Conservation (phyloP, 2,329 filamentous ascomycete genomes). For the Aureobasidium sp. region DNA sequence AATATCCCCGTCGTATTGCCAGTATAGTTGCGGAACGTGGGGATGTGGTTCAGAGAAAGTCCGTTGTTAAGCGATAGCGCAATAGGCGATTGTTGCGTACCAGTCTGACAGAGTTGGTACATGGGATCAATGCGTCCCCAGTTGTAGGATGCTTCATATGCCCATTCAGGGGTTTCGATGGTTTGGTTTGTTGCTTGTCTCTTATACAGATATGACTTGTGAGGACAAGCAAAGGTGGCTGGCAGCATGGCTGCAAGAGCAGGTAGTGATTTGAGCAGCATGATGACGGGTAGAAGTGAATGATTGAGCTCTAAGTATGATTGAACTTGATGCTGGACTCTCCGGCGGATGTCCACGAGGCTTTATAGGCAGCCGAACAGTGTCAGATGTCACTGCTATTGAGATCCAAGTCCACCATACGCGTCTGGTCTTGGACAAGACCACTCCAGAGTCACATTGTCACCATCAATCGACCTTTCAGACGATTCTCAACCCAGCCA, state of each 20-base stretch:
- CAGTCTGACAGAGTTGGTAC: slow-evolving; percentile 40
- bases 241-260: slow-evolving; percentile 8
- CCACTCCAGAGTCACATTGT: background rate
- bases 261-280: background rate
- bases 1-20: slow-evolving; percentile 17
- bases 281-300: background rate
- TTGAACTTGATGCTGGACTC: background rate
- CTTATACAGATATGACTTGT: background rate
- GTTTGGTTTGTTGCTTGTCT: background rate
- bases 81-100: slow-evolving; percentile 44
- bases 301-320: too few species aligned
- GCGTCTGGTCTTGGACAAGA: background rate
- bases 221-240: slow-evolving; percentile 7
- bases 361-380: background rate
- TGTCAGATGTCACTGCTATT: background rate
- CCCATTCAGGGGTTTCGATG: slow-evolving; percentile 18
- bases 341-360: background rate
- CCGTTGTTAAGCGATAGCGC: slow-evolving; percentile 28
- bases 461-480: background rate
- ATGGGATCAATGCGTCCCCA: slow-evolving; percentile 28
- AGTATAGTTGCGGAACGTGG: slow-evolving; percentile 22
- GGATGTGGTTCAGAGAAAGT: slow-evolving; percentile 20
- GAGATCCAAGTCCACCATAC: background rate
- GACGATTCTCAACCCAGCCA: background rate
- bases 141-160: slow-evolving; percentile 31